Evolutionary conservation across 1,139 yeast genomes (phyloP).

Genomic region (Zygosaccharomyces pseudobailii): DNA sequence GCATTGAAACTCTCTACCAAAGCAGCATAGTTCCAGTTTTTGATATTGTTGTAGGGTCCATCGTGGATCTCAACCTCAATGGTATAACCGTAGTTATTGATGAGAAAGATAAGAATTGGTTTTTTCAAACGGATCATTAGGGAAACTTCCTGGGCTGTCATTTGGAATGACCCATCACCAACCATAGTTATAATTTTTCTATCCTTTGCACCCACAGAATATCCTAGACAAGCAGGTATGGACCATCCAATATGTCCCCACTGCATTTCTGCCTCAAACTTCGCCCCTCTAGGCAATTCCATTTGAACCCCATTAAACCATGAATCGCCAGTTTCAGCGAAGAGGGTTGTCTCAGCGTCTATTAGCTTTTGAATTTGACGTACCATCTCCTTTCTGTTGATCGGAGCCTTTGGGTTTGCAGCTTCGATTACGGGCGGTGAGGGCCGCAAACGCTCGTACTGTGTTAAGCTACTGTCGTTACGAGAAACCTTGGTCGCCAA

Average conservation of each 20-base stretch:
- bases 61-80: conserved; percentile 5
- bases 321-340: conserved; percentile 2
- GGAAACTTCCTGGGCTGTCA: conserved; percentile 75
- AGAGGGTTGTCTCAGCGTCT: neutral
- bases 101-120: conserved; percentile 3
- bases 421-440: neutral
- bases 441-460: neutral
- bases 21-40: conserved; percentile 14
- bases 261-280: neutral
- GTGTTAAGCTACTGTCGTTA: neutral
- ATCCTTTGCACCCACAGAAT: conserved; percentile 1
- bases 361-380: neutral
- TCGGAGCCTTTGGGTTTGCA: conserved; percentile 1
- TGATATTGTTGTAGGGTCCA: conserved; percentile 7
- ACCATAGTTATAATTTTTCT: conserved; percentile 2
- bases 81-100: conserved; percentile 4
- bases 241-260: neutral
- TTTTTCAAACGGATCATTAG: conserved; percentile 48
- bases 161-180: conserved; percentile 85
- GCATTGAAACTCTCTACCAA: conserved; percentile 12
- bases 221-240: conserved; percentile 1
- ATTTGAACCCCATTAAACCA: neutral
- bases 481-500: neutral
- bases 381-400: conserved; percentile 1
- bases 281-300: neutral